Base-by-base conservation (phyloP, 352 stramenopile species). In the Thalassiosira delicatula region DNA sequence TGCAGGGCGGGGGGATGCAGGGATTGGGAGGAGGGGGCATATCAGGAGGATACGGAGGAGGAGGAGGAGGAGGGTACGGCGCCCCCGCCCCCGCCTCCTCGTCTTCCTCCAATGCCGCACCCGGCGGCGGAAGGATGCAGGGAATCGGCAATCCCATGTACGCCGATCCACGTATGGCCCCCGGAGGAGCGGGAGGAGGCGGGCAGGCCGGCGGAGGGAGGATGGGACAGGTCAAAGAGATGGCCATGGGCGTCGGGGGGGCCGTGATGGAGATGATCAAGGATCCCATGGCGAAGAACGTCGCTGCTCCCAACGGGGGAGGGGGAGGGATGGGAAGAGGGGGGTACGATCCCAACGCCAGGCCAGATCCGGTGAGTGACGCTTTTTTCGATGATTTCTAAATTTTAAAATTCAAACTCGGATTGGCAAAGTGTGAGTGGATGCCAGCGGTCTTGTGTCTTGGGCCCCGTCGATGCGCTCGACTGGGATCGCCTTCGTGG, bases 121-220 rank as follows among this genome's bases (percentile, higher is more conserved):
- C n/a, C n/a, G n/a, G n/a, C n/a, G n/a, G n/a, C n/a, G n/a, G n/a
- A n/a, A 73, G 96, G 70, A 96, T 98, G 75, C 92, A 96, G 29
- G 96, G 96, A 32, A 97, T 98, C 87, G 96, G 96, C 30, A 98
- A 98, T 82, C 95, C 96, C 5, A 96, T 97, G 92, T 98, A 97
- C 79, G 90, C 95, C 60, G 95, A 98, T 82, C 94, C 95, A 32
- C 81, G 90, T 12, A 33, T 89, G 8, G 27, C 37, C 0, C 69
- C 76, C n/a, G 67, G 69, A 49, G 54, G 59, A 59, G 33, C 44
- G 0, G n/a, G n/a, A n/a, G n/a, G n/a, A n/a, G n/a, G n/a, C n/a
- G n/a, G n/a, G n/a, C n/a, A n/a, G n/a, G 60, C 68, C 44, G 23
- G 19, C 25, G n/a, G 12, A 9, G 17, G 30, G 12, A 65, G 40